Percentiles rank a stretch among this genome's conserved stretches.
Conservation (phyloP, 768 basidiomycete species). For the Termitomyces sp. region DNA sequence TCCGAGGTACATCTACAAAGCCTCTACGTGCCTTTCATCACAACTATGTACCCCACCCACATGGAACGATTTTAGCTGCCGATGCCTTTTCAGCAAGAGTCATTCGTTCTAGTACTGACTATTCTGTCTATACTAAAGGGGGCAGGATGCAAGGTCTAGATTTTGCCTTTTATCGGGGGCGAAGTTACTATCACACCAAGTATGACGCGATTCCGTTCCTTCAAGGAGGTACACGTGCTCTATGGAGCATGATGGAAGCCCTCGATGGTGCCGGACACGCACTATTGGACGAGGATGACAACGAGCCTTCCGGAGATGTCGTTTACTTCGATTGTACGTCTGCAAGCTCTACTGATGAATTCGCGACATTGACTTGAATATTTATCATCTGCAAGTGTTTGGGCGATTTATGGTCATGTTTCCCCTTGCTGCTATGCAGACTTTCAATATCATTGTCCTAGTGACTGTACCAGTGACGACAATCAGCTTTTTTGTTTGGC, state of each 20-base stretch:
- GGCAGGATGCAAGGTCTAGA: conserved; percentile 62
- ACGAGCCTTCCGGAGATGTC: conserved; percentile 23
- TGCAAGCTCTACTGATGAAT: background rate
- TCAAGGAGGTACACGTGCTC: conserved; percentile 41
- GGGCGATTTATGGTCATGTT: conserved; percentile 52
- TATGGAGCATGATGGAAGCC: conserved; percentile 82
- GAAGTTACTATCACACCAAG: conserved; percentile 76
- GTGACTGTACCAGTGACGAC: conserved; percentile 58
- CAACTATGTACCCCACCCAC: conserved; percentile 55
- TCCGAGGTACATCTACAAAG: conserved; percentile 63
- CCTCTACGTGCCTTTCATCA: conserved; percentile 51
- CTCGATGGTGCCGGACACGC: conserved; percentile 50
- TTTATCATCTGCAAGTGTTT: conserved; percentile 45
- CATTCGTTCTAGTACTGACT: conserved; percentile 73
- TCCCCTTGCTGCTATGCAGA: conserved; percentile 45
- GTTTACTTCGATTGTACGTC: conserved; percentile 76
- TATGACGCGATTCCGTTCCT: conserved; percentile 64
- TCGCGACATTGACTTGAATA: background rate
- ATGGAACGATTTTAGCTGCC: conserved; percentile 65
- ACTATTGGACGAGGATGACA: conserved; percentile 44
- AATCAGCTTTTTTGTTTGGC: conserved; percentile 33
- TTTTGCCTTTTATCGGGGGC: conserved; percentile 72
- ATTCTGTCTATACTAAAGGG: conserved; percentile 49
- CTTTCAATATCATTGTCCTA: conserved; percentile 56
- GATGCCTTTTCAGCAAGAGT: conserved; percentile 67